Conservation (phyloP, 176 grass and related monocot genomes). For the Bromus sterilis region DNA sequence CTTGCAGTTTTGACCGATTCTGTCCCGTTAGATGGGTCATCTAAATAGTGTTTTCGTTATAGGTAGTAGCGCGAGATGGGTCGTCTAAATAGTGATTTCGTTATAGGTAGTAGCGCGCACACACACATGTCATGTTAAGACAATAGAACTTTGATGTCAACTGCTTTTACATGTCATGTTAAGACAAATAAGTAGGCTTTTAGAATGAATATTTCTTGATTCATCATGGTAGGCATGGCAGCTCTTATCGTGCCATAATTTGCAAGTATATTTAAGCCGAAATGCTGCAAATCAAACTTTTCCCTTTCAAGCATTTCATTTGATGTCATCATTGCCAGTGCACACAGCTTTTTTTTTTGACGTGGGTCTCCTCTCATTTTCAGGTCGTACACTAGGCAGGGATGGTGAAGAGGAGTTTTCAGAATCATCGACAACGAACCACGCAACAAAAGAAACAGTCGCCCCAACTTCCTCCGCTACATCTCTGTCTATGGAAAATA, state of each 20-base stretch:
- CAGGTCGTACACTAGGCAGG: slow-evolving; percentile 52
- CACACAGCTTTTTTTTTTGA: neutral
- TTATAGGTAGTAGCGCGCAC: neutral
- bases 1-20: too few species aligned
- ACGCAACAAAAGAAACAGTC: too few species aligned
- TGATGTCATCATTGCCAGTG: neutral
- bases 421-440: too few species aligned
- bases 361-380: slow-evolving; percentile 11
- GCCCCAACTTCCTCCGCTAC: too few species aligned
- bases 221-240: neutral
- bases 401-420: slow-evolving; percentile 41
- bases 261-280: neutral
- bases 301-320: neutral
- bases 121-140: neutral
- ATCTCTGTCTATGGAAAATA: too few species aligned
- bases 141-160: neutral
- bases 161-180: neutral
- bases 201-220: neutral
- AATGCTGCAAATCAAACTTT: neutral
- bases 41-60: too few species aligned
- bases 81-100: neutral
- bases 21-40: too few species aligned
- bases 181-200: neutral
- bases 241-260: neutral
- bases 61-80: too few species aligned